phyloP scores from a whole-genome alignment of 2,329 filamentous ascomycete species.

The Ceratocystis destructans region DNA sequence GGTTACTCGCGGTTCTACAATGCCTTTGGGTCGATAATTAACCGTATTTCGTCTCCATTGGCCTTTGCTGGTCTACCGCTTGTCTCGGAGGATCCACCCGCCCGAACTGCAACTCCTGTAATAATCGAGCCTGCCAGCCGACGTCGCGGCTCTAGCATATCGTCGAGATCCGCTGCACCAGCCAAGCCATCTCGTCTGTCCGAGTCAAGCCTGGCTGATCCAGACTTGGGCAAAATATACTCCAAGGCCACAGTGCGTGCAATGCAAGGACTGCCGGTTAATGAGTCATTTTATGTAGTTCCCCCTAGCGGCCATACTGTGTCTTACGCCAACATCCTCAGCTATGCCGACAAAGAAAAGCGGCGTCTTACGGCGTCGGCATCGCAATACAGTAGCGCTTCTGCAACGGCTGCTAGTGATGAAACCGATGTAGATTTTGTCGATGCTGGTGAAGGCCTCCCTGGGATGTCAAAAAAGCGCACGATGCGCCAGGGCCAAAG shows the following conservation, averaged over 20 bases:
- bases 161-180: not conserved
- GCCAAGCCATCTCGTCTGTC: constrained; percentile 12
- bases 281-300: constrained; percentile 86
- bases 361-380: constrained; percentile 43
- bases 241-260: constrained; percentile 74
- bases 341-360: constrained; percentile 52
- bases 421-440: constrained; percentile 77
- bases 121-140: constrained; percentile 8
- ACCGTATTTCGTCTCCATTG: constrained; percentile 74
- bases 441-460: constrained; percentile 54
- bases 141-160: constrained; percentile 22
- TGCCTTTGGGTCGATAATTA: constrained; percentile 79
- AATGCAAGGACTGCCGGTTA: constrained; percentile 54
- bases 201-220: constrained; percentile 32
- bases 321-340: constrained; percentile 82
- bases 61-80: constrained; percentile 88
- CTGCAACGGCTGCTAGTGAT: constrained; percentile 32
- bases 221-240: constrained; percentile 71
- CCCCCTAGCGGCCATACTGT: constrained; percentile 82
- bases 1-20: constrained; percentile 85
- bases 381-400: constrained; percentile 32
- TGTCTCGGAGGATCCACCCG: constrained; percentile 36
- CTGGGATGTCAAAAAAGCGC: constrained; percentile 22
- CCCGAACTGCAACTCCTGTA: not conserved
- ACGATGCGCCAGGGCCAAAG: constrained; percentile 31